Base-by-base conservation (phyloP, 345 rosid species). In the Pugionium dolabratum region DNA sequence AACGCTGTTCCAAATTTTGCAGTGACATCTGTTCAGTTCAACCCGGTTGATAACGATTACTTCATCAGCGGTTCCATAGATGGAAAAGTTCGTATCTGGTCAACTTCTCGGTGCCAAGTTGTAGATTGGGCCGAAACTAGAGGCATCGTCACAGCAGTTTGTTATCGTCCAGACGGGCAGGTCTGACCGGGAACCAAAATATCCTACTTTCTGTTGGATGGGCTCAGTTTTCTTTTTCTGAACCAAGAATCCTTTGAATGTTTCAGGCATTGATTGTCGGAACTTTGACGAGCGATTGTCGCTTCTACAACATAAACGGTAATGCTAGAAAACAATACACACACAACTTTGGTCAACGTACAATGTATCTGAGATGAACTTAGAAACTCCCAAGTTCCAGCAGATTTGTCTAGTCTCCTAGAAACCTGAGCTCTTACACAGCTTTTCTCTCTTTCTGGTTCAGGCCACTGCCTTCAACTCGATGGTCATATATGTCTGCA, bases 1-100 rank as follows among this genome's bases (percentile, higher is more conserved):
- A 37, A 46, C 0, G 7, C 40, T 39, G 2, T 25, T 5, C 27
- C 5, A 43, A 4, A 62, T 67, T 28, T 33, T 81, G 75, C 90
- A 90, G 97, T 90, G 45, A 90, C 97, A 27, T 80, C 86, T 28
- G 86, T 86, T 59, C 95, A 90, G 66, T 90, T 90, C 71, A 86
- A 90, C 82, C 97, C 97, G 9, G 79, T 73, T 54, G 83, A 90
- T 74, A 84, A 84, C 61, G 78, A 81, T 63, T 70, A 76, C 80
- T 90, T 90, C 83, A 79, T 88, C 69, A 90, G 85, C 33, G 95
- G 97, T 49, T 90, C 97, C 4, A 83, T 90, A 68, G 97, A 90
- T 53, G 95, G 95, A 44, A 90, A 86, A 82, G 80, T 90, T 60
- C 90, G 97, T 42, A 86, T 88, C 33, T 90, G 97, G 97, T 82